A percentile compares a stretch with the other conserved stretches of the same genome.
These are phyloP conservation scores for Bjerkandera adusta DNA, from an alignment of 1,284 basidiomycete genomes.

Conservation along the genomic window DNA sequence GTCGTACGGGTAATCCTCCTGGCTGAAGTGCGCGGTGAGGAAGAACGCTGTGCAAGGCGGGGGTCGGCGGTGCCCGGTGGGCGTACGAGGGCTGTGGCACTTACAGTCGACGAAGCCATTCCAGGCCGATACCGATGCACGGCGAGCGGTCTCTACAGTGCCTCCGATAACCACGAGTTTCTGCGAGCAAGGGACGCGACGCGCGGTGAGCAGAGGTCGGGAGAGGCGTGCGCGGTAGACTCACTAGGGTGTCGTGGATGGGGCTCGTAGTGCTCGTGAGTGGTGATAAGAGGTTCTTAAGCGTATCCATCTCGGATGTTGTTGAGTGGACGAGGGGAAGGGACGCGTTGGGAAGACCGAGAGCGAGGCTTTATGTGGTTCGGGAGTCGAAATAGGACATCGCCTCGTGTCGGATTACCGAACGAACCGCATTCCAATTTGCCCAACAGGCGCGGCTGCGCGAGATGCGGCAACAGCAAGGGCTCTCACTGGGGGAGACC, in stretches of 20 bases:
- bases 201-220: background rate
- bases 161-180: constrained; percentile 34
- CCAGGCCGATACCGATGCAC: constrained; percentile 73
- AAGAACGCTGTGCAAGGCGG: constrained; percentile 62
- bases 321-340: too few species aligned
- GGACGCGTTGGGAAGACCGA: too few species aligned
- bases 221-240: constrained; percentile 10
- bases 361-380: too few species aligned
- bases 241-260: constrained; percentile 30
- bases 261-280: constrained; percentile 26
- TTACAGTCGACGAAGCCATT: constrained; percentile 83
- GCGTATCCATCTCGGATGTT: too few species aligned
- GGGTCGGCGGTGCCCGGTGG: constrained; percentile 6
- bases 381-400: too few species aligned
- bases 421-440: too few species aligned
- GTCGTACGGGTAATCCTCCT: constrained; percentile 83
- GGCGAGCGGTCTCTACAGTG: constrained; percentile 31
- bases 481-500: too few species aligned
- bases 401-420: too few species aligned
- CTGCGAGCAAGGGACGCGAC: constrained; percentile 19
- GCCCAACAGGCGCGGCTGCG: too few species aligned
- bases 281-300: constrained; percentile 30
- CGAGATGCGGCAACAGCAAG: too few species aligned
- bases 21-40: constrained; percentile 81
- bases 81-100: constrained; percentile 23